Evolutionary conservation across 768 basidiomycete species (phyloP).

Genomic region (Sarcodon sp.): DNA sequence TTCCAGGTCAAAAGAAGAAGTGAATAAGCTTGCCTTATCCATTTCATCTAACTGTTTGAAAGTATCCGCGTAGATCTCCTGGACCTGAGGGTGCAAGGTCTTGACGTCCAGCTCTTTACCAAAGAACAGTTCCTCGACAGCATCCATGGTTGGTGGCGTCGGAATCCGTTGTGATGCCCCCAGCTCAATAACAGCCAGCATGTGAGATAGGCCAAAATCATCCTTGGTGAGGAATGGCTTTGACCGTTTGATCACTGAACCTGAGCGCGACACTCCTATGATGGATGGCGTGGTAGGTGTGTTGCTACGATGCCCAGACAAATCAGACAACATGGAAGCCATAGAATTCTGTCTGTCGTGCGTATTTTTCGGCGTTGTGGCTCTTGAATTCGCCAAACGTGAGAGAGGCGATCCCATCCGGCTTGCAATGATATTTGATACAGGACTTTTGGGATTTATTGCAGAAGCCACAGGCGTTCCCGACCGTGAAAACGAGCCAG

Average conservation of each 20-base stretch:
- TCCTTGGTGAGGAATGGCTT: slow-evolving; percentile 50
- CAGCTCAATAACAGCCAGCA: slow-evolving; percentile 82
- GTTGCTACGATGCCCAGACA: slow-evolving; percentile 28
- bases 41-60: slow-evolving; percentile 70
- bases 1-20: not conserved
- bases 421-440: not conserved
- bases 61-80: slow-evolving; percentile 56
- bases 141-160: slow-evolving; percentile 29
- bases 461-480: slow-evolving; percentile 4
- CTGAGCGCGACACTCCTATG: slow-evolving; percentile 4
- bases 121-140: slow-evolving; percentile 66
- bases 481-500: not conserved
- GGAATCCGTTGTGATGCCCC: slow-evolving; percentile 28
- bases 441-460: slow-evolving; percentile 20
- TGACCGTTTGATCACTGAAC: slow-evolving; percentile 15
- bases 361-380: slow-evolving; percentile 19
- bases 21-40: slow-evolving; percentile 44
- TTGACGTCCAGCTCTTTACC: slow-evolving; percentile 49
- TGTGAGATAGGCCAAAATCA: slow-evolving; percentile 76
- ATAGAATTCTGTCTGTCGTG: slow-evolving; percentile 54
- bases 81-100: slow-evolving; percentile 54
- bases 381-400: slow-evolving; percentile 8
- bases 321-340: slow-evolving; percentile 61
- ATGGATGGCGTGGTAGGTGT: slow-evolving; percentile 6
- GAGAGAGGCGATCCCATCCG: slow-evolving; percentile 17